Conservation (phyloP, 2,329 filamentous ascomycete species). For the Hymenoscyphus repandus region DNA sequence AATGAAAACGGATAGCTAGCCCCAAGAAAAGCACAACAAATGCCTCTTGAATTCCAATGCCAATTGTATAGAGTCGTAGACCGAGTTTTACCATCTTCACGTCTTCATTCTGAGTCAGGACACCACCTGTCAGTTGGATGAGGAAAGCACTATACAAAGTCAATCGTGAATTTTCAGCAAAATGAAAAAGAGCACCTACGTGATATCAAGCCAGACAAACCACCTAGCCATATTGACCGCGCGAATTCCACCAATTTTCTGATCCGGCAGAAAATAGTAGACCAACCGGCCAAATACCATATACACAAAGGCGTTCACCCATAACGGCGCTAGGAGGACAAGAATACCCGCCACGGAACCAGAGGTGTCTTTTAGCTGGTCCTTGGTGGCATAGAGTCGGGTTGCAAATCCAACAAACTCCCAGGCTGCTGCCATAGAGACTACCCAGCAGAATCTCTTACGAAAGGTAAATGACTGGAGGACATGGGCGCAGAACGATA, state of each 20-base stretch:
- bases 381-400: slow-evolving; percentile 34
- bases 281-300: slow-evolving; percentile 26
- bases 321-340: slow-evolving; percentile 32
- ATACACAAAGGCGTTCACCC: slow-evolving; percentile 26
- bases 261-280: slow-evolving; percentile 31
- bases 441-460: slow-evolving; percentile 36
- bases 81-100: slow-evolving; percentile 26
- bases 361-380: slow-evolving; percentile 32
- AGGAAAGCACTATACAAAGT: too few species aligned
- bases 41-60: slow-evolving; percentile 43
- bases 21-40: slow-evolving; percentile 41
- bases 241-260: slow-evolving; percentile 26
- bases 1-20: slow-evolving; percentile 35
- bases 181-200: slow-evolving; percentile 15
- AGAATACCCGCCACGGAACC: slow-evolving; percentile 34
- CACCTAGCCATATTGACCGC: slow-evolving; percentile 34
- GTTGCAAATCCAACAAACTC: slow-evolving; percentile 35
- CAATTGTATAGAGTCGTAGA: slow-evolving; percentile 44
- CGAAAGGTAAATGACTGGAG: slow-evolving; percentile 30
- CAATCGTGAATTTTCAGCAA: too few species aligned
- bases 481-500: slow-evolving; percentile 25
- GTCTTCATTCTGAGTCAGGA: slow-evolving; percentile 8
- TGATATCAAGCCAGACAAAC: slow-evolving; percentile 42
- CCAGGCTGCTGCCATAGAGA: slow-evolving; percentile 38
- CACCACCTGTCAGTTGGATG: too few species aligned